phyloP scores from a whole-genome alignment of 805 yeast species.

The Starmerella asiatica region DNA sequence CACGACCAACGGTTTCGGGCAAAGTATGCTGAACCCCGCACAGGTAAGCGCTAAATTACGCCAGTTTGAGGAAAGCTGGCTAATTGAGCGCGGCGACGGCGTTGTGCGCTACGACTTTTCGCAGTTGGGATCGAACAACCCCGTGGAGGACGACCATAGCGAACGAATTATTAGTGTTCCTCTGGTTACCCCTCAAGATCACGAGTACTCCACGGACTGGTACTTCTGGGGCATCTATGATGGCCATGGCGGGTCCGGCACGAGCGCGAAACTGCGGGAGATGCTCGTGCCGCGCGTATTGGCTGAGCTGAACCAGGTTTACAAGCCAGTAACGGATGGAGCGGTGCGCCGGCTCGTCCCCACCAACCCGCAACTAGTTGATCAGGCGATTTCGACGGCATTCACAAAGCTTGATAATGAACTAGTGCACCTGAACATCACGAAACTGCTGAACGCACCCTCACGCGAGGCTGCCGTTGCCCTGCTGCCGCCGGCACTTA shows the following conservation, averaged over 20 bases:
- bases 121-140: conserved; percentile 81
- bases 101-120: conserved; percentile 77
- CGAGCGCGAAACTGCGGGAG: conserved; percentile 73
- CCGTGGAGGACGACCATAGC: conserved; percentile 86
- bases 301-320: conserved; percentile 49
- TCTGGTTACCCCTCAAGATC: conserved; percentile 31
- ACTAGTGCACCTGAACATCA: conserved; percentile 63
- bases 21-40: conserved; percentile 27
- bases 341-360: conserved; percentile 42
- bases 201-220: conserved; percentile 50
- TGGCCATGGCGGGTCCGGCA: conserved; percentile 95
- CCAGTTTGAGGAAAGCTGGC: conserved; percentile 63
- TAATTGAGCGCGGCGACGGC: conserved; percentile 74
- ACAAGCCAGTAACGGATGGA: conserved; percentile 39
- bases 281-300: conserved; percentile 66
- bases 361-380: conserved; percentile 47
- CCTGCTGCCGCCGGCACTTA: conserved; percentile 76
- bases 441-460: conserved; percentile 53
- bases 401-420: conserved; percentile 76
- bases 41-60: conserved; percentile 60
- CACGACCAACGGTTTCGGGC: background rate
- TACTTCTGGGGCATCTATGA: conserved; percentile 92
- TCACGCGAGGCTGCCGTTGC: conserved; percentile 52
- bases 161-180: conserved; percentile 63
- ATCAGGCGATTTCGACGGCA: conserved; percentile 67